These are phyloP conservation scores for Pleurotus djamor DNA, from an alignment of 768 basidiomycete species.

Conservation along the genomic window DNA sequence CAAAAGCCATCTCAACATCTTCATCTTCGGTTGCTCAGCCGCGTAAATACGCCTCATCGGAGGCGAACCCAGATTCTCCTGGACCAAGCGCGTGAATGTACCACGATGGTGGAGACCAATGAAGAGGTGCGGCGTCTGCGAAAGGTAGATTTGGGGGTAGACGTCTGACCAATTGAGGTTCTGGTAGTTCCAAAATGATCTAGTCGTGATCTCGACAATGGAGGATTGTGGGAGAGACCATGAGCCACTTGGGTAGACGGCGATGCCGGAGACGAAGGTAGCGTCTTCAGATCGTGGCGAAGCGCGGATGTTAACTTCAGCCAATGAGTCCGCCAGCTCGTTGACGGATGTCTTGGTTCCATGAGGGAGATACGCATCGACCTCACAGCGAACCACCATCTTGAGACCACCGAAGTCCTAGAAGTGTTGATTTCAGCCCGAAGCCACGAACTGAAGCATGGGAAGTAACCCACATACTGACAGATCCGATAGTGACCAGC, in stretches of 20 bases:
- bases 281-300: background rate
- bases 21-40: constrained; percentile 30
- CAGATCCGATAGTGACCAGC: constrained; percentile 64
- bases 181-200: constrained; percentile 25
- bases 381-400: constrained; percentile 57
- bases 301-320: too few species aligned
- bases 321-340: too few species aligned
- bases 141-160: constrained; percentile 68
- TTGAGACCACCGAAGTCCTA: constrained; percentile 60
- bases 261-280: constrained; percentile 9
- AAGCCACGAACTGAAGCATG: background rate
- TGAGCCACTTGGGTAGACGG: constrained; percentile 21
- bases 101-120: constrained; percentile 59
- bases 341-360: too few species aligned
- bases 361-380: constrained; percentile 40
- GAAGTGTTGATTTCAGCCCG: background rate
- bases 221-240: constrained; percentile 38
- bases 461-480: constrained; percentile 46
- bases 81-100: constrained; percentile 38
- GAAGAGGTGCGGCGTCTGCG: constrained; percentile 61
- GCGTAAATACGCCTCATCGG: constrained; percentile 28
- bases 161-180: constrained; percentile 54
- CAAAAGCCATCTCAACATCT: constrained; percentile 35
- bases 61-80: constrained; percentile 31
- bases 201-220: constrained; percentile 48